Base-by-base conservation (phyloP, 345 rosid species). In the Boechera retrofracta region DNA sequence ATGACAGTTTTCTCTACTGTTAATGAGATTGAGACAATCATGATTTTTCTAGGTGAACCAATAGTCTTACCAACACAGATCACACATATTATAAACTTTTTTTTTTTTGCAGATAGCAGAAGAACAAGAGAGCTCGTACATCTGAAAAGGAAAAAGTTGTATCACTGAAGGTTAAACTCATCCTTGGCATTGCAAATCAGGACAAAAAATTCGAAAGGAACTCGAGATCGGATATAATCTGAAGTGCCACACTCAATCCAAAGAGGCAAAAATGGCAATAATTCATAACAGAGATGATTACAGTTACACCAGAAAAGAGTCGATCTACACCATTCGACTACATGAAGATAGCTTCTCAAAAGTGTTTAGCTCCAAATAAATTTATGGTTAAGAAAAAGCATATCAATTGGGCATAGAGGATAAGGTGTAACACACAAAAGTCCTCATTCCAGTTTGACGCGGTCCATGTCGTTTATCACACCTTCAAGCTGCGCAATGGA, bases 381-480 rank as follows among this genome's bases (percentile, higher is more conserved):
- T 51, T 28, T 12, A 24, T 42, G 6, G 3, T 3, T 16, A 67
- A 33, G 53, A 16, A 29, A 28, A 11, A 1, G 10, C 15, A 52
- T 8, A 48, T 33, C 16, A 54, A 24, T 13, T 26, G 38, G 13
- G 62, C 28, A 18, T 21, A 54, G 16, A 69, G 15, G 4, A 41
- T 12, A 60, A 54, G 7, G 16, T 3, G 2, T 16, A 3, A 16
- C 24, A 39, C 33, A 31, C 45, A 71, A 31, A 16, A 35, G 7
- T 21, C 5, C 10, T 85, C 85, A 95, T 3, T 91, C 98, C 83
- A 95, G 86, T 85, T 85, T 86, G 78, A 89, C 65, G 72, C 89
- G 81, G 76, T 92, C 98, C 89, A 92, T 82, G 74, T 89, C 93
- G 62, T 82, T 87, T 44, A 95, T 92, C 84, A 89, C 82, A 12